Evolutionary conservation across 345 rosid genomes (phyloP).

Genomic region (Kernera saxatilis): DNA sequence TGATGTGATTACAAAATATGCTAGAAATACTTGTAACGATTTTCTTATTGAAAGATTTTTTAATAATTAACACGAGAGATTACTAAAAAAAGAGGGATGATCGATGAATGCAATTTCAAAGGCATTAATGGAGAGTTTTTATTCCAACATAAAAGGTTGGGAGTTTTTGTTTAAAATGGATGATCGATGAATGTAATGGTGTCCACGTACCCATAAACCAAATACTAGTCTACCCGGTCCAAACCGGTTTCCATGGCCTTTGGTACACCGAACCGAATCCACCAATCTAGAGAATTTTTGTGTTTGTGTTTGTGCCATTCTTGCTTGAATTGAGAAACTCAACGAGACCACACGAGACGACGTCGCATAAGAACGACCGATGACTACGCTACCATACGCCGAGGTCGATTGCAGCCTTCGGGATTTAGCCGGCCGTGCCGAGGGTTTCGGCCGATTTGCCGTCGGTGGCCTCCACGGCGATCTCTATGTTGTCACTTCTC

Average conservation of each 20-base stretch:
- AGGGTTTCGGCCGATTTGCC: slow-evolving; percentile 69
- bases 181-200: neutral
- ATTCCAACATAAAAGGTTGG: too few species aligned
- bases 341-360: neutral
- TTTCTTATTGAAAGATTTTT: too few species aligned
- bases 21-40: too few species aligned
- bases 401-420: slow-evolving; percentile 53
- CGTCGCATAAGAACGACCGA: slow-evolving; percentile 15
- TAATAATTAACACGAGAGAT: too few species aligned
- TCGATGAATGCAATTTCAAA: too few species aligned
- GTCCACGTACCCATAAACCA: neutral
- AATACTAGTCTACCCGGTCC: neutral
- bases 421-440: slow-evolving; percentile 60
- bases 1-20: too few species aligned
- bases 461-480: slow-evolving; percentile 72
- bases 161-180: neutral
- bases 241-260: slow-evolving; percentile 6
- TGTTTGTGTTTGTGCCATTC: neutral
- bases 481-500: slow-evolving; percentile 48
- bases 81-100: too few species aligned
- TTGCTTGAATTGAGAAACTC: neutral
- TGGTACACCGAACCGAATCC: neutral
- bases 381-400: slow-evolving; percentile 55
- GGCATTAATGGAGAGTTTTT: too few species aligned
- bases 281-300: neutral